A percentile compares a stretch with the other conserved stretches of the same genome.
Evolutionary conservation across 108 stramenopile species (phyloP).

Genomic region (Discostella stelligeroides): DNA sequence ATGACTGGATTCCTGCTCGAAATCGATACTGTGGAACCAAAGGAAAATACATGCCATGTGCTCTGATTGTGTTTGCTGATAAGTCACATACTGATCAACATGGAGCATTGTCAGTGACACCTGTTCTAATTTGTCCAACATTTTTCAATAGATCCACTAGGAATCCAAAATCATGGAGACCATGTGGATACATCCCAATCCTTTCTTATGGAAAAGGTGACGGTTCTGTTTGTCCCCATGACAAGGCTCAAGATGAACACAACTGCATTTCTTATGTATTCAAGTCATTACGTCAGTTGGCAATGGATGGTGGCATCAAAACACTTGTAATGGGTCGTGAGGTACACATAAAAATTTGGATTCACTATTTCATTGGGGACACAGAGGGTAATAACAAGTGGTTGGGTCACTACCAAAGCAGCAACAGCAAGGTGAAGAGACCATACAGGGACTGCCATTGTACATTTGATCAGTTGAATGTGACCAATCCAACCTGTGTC

Average conservation of each 20-base stretch:
- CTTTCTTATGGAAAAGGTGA: background rate
- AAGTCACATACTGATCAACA: conserved; percentile 2
- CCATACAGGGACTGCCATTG: conserved; percentile 10
- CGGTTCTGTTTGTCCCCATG: background rate
- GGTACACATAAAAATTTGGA: background rate
- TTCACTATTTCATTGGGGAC: conserved; percentile 7
- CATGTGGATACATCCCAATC: background rate
- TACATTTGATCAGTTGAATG: background rate
- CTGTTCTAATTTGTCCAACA: background rate
- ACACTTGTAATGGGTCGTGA: background rate
- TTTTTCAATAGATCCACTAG: background rate
- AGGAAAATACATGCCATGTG: no score
- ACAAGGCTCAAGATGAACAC: background rate
- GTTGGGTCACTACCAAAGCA: background rate
- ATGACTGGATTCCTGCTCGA: background rate
- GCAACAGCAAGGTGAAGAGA: background rate
- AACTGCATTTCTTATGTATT: background rate
- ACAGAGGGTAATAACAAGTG: conserved; percentile 2
- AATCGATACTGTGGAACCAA: background rate
- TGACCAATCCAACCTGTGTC: background rate
- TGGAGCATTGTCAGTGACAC: background rate
- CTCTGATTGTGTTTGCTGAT: conserved; percentile 2
- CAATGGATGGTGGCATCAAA: background rate
- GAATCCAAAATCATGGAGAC: background rate
- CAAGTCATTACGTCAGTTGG: background rate